Base-by-base conservation (phyloP, 805 yeast species). In the Kodamaea nitidulidarum region DNA sequence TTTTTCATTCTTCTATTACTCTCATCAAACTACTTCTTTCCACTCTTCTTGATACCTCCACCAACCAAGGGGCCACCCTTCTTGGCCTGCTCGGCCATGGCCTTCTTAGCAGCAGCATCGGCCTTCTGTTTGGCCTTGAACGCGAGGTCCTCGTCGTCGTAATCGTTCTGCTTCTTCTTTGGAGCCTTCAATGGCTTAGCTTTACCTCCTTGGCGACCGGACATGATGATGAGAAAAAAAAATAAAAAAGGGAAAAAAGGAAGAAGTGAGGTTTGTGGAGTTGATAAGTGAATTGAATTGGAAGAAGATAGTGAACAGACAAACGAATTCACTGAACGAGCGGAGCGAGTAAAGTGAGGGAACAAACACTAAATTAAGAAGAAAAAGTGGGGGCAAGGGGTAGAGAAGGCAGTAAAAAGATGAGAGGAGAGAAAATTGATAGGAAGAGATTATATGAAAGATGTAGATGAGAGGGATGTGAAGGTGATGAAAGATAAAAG, bases 181-280 rank as follows among this genome's bases (percentile, higher is more conserved):
- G 91, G 84, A 7, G 80, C 80, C 77, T 84, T 84, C 52, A 84
- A 71, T 70, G 88, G 97, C 80, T 90, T 90, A 44, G 90, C 80
- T 64, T 90, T 90, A 58, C 97, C 97, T 60, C 97, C 97, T 74
- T 90, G 96, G 72, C 96, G 88, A 55, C 95, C 88, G 36, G 96
- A 88, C 96, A 88, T 88, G 32, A 30, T 58, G 36, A 31, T 57
- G 33, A 15, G 12, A 30, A 6, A 12, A 30, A 24, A 16, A 37
- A 15, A 20, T 15, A 28, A 14, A 36, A 29, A 21, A 29, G 29
- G 21, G 25, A 38, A 21, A 15, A 20, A 17, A n/a, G n/a, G 15
- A 5, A 11, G 24, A 35, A 12, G 4, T 35, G 38, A 25, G n/a
- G n/a, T n/a, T n/a, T n/a, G n/a, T n/a, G n/a, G n/a, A n/a, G n/a